Evolutionary conservation across 1,284 basidiomycete genomes (phyloP).

Genomic region (Sporisorium scitamineum): DNA sequence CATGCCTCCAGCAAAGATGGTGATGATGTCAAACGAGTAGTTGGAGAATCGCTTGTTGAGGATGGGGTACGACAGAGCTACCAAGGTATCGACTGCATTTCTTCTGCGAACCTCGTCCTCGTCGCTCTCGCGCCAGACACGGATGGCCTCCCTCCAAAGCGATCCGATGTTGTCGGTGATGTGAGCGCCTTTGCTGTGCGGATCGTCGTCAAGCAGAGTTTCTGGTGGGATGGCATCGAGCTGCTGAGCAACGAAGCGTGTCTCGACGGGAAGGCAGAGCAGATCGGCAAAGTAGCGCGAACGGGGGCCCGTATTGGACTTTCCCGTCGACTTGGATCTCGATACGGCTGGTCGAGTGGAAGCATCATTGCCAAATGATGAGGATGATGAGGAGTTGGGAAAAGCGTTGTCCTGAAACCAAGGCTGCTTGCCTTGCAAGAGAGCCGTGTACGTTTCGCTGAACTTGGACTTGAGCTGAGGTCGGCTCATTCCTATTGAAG

Average conservation of each 20-base stretch:
- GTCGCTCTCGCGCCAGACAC: slow-evolving; percentile 50
- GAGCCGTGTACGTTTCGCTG: slow-evolving; percentile 50
- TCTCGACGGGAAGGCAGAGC: slow-evolving; percentile 60
- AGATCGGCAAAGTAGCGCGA: slow-evolving; percentile 61
- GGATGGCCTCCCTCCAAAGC: slow-evolving; percentile 61
- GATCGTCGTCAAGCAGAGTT: slow-evolving; percentile 55
- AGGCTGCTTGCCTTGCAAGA: slow-evolving; percentile 60
- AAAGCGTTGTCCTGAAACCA: slow-evolving; percentile 33
- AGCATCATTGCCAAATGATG: slow-evolving; percentile 19
- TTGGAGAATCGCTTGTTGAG: slow-evolving; percentile 61
- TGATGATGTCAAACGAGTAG: slow-evolving; percentile 63
- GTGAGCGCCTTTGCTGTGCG: slow-evolving; percentile 41
- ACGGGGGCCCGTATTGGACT: slow-evolving; percentile 61
- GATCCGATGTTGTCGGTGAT: slow-evolving; percentile 62
- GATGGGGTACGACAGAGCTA: slow-evolving; percentile 59
- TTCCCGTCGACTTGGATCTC: slow-evolving; percentile 51
- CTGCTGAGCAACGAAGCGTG: slow-evolving; percentile 42
- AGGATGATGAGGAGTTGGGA: slow-evolving; percentile 11
- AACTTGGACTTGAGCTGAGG: slow-evolving; percentile 58
- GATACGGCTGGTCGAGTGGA: slow-evolving; percentile 16
- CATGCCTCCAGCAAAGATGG: slow-evolving; percentile 64
- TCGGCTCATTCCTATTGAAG: slow-evolving; percentile 27
- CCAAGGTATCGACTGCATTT: slow-evolving; percentile 61
- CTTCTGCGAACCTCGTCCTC: slow-evolving; percentile 56
- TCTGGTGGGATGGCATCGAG: slow-evolving; percentile 44